phyloP scores from a whole-genome alignment of 2,329 filamentous ascomycete species.

The Fusarium globosum region DNA sequence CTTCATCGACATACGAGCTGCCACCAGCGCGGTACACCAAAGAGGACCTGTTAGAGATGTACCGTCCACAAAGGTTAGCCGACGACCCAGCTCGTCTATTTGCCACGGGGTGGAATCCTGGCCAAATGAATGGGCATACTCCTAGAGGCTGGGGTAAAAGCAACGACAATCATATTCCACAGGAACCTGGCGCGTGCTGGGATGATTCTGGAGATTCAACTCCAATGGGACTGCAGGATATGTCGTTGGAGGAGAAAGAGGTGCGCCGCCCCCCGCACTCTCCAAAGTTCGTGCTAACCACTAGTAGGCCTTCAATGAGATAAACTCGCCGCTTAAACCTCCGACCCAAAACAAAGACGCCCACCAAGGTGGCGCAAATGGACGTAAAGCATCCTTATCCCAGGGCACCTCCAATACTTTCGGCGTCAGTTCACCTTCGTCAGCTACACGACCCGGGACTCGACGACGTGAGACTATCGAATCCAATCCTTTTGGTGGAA shows the following conservation, averaged over 20 bases:
- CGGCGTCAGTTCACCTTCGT: slow-evolving; percentile 78
- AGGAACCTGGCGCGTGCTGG: slow-evolving; percentile 95
- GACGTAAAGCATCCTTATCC: slow-evolving; percentile 86
- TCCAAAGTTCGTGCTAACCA: slow-evolving; percentile 37
- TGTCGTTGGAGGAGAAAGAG: slow-evolving; percentile 72
- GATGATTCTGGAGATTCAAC: slow-evolving; percentile 75
- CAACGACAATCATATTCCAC: slow-evolving; percentile 76
- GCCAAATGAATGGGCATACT: slow-evolving; percentile 72
- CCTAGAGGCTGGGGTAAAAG: slow-evolving; percentile 80
- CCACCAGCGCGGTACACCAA: slow-evolving; percentile 76
- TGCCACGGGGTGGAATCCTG: slow-evolving; percentile 82
- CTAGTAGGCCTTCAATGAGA: slow-evolving; percentile 81
- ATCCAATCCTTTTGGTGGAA: slow-evolving; percentile 69
- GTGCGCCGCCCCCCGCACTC: slow-evolving; percentile 53
- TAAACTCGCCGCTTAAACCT: slow-evolving; percentile 94
- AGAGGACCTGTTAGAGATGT: slow-evolving; percentile 82
- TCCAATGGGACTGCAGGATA: slow-evolving; percentile 78
- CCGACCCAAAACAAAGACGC: slow-evolving; percentile 79
- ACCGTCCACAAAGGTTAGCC: slow-evolving; percentile 62
- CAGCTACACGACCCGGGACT: slow-evolving; percentile 75
- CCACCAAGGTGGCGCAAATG: slow-evolving; percentile 68
- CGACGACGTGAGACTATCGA: slow-evolving; percentile 86
- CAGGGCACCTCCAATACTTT: slow-evolving; percentile 73
- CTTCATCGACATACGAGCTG: slow-evolving; percentile 45
- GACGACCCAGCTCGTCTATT: slow-evolving; percentile 73